These are phyloP conservation scores for Trichosporon coremiiforme DNA, from an alignment of 1,284 basidiomycete species.

Conservation along the genomic window DNA sequence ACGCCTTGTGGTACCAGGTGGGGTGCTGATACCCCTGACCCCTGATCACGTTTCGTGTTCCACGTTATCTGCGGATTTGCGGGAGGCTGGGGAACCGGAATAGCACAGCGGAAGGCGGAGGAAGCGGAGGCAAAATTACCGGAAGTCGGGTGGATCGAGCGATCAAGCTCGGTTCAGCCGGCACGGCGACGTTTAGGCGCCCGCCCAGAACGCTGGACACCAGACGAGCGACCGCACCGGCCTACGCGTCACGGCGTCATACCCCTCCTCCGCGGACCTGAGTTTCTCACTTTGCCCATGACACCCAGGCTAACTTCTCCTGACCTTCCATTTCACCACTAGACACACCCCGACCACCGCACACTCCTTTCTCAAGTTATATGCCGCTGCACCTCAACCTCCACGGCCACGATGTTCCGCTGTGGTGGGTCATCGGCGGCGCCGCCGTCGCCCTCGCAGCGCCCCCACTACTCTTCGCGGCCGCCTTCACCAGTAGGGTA, in stretches of 20 bases:
- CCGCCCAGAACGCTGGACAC: neutral
- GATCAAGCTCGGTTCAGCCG: conserved; percentile 13
- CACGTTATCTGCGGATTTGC: neutral
- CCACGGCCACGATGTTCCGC: conserved; percentile 11
- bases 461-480: conserved; percentile 22
- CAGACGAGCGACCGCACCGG: neutral
- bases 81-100: neutral
- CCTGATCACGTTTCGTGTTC: conserved; percentile 7
- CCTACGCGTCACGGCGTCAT: conserved; percentile 19
- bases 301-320: neutral
- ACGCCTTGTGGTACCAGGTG: neutral
- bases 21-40: conserved; percentile 3
- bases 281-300: conserved; percentile 14
- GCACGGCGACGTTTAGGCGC: conserved; percentile 7
- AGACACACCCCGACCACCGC: neutral
- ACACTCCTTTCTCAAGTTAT: conserved; percentile 2
- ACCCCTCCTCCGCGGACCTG: conserved; percentile 1
- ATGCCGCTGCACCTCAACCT: neutral
- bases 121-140: neutral
- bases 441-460: conserved; percentile 23
- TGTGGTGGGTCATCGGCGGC: conserved; percentile 24
- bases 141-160: neutral
- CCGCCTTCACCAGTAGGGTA: conserved; percentile 24
- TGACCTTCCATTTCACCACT: neutral
- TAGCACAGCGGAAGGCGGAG: neutral